Evolutionary conservation across 1,284 basidiomycete species (phyloP).

Genomic region (Pterulicium gracile): DNA sequence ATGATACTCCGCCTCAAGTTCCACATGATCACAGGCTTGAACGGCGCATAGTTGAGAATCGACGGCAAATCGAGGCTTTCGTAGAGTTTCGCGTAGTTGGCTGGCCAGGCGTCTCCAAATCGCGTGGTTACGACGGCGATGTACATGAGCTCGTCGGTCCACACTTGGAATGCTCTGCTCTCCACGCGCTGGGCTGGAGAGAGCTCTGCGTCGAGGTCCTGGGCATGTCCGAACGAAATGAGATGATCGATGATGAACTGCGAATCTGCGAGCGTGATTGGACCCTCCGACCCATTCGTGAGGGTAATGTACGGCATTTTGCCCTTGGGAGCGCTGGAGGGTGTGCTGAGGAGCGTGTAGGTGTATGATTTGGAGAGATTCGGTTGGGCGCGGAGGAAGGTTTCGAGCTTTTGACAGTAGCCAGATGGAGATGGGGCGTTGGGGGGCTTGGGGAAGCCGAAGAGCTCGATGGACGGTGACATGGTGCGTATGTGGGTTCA

Average conservation of each 20-base stretch:
- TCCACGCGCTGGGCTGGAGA: slow-evolving; percentile 19
- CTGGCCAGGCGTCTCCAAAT: slow-evolving; percentile 17
- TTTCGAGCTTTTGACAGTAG: slow-evolving; percentile 24
- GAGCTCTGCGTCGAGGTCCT: slow-evolving; percentile 17
- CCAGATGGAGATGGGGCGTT: slow-evolving; percentile 18
- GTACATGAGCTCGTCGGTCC: slow-evolving; percentile 21
- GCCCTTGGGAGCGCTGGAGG: slow-evolving; percentile 17
- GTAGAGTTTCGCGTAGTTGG: slow-evolving; percentile 5
- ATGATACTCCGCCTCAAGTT: slow-evolving; percentile 13
- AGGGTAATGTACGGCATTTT: slow-evolving; percentile 20
- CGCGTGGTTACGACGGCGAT: slow-evolving; percentile 15
- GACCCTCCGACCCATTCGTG: slow-evolving; percentile 6
- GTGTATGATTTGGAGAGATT: slow-evolving; percentile 8
- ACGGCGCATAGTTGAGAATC: slow-evolving; percentile 11
- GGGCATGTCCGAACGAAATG: slow-evolving; percentile 15
- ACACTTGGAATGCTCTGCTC: slow-evolving; percentile 23
- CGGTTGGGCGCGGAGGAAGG: slow-evolving; percentile 16
- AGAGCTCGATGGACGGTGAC: slow-evolving; percentile 9
- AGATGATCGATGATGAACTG: slow-evolving; percentile 23
- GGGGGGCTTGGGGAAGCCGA: slow-evolving; percentile 17
- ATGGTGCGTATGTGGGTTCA: too few relatives aligned
- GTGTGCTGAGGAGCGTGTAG: background rate
- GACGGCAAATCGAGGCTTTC: too few relatives aligned
- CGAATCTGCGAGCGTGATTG: slow-evolving; percentile 17
- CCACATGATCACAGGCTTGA: slow-evolving; percentile 16